These are phyloP conservation scores for Cicer bijugum DNA, from an alignment of 306 rosid species.

Conservation along the genomic window DNA sequence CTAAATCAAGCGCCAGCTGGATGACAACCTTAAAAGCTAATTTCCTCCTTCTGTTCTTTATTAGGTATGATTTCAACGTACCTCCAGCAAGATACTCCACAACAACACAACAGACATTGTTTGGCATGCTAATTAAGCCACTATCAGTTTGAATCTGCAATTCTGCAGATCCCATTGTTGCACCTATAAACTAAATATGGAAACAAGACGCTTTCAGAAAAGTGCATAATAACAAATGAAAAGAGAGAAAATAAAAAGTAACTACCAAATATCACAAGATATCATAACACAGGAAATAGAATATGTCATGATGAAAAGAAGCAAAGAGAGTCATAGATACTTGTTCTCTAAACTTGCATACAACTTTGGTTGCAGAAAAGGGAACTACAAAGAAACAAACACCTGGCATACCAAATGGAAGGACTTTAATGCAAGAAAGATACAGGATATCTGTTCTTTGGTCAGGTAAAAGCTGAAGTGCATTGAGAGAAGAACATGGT, in stretches of 20 bases:
- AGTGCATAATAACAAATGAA: conserved; percentile 8
- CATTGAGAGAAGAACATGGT: conserved; percentile 32
- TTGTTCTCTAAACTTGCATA: conserved; percentile 14
- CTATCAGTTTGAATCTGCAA: conserved; percentile 87
- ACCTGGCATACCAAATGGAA: conserved; percentile 15
- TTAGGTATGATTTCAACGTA: conserved; percentile 76
- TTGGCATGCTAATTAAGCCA: conserved; percentile 91
- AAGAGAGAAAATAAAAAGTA: neutral
- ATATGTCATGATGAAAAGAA: conserved; percentile 10
- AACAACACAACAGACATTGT: conserved; percentile 85
- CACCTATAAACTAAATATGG: conserved; percentile 82
- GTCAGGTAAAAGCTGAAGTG: conserved; percentile 16
- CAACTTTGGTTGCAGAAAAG: conserved; percentile 33
- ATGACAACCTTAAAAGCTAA: conserved; percentile 85
- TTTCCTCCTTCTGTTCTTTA: conserved; percentile 92
- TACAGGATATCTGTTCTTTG: neutral
- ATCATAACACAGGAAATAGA: conserved; percentile 30
- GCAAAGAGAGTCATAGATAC: neutral
- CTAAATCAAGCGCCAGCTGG: conserved; percentile 95
- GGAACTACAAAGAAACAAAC: neutral
- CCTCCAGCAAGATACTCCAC: conserved; percentile 98
- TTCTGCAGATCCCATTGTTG: conserved; percentile 92
- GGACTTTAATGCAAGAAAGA: conserved; percentile 13
- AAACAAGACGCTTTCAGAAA: conserved; percentile 35
- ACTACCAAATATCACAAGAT: conserved; percentile 36